Percentiles rank a stretch among this genome's conserved stretches.
Conservation (phyloP, 352 stramenopile genomes). For the Globisporangium recalcitrans region DNA sequence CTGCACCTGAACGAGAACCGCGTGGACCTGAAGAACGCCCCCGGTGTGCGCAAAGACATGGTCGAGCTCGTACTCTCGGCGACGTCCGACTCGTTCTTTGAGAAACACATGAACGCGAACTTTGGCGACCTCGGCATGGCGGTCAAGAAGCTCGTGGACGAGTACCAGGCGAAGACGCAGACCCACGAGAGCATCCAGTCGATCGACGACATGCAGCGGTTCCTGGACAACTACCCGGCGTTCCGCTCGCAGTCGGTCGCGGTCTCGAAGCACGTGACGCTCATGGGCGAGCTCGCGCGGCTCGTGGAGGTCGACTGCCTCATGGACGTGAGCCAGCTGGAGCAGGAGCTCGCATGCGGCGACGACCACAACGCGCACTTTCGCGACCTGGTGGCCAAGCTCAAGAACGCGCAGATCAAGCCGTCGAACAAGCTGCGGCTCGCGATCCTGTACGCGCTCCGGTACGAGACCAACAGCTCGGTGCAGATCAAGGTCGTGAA, state of each 20-base stretch:
- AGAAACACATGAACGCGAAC: conserved; percentile 95
- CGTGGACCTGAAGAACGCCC: conserved; percentile 92
- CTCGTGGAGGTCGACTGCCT: conserved; percentile 94
- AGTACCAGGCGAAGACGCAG: conserved; percentile 80
- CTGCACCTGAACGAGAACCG: conserved; percentile 97
- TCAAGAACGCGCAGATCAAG: conserved; percentile 86
- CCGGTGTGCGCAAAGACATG: conserved; percentile 94
- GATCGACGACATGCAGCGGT: conserved; percentile 98
- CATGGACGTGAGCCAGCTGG: conserved; percentile 98
- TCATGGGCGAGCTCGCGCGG: conserved; percentile 97
- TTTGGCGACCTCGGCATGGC: conserved; percentile 96
- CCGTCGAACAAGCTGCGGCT: conserved; percentile 97
- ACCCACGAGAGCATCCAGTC: conserved; percentile 84
- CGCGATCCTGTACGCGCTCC: conserved; percentile 96
- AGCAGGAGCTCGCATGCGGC: conserved; percentile 88
- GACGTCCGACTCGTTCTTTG: conserved; percentile 96
- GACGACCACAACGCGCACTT: conserved; percentile 84
- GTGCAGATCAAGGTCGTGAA: conserved; percentile 80
- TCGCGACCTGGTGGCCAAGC: conserved; percentile 70
- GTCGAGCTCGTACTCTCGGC: conserved; percentile 96
- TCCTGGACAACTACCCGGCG: conserved; percentile 97
- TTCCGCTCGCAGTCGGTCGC: conserved; percentile 94
- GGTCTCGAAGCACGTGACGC: conserved; percentile 98
- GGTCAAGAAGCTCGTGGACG: conserved; percentile 94
- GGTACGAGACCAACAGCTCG: conserved; percentile 93